These are phyloP conservation scores for Polyporus arcularius DNA, from an alignment of 768 basidiomycete species.

Conservation along the genomic window DNA sequence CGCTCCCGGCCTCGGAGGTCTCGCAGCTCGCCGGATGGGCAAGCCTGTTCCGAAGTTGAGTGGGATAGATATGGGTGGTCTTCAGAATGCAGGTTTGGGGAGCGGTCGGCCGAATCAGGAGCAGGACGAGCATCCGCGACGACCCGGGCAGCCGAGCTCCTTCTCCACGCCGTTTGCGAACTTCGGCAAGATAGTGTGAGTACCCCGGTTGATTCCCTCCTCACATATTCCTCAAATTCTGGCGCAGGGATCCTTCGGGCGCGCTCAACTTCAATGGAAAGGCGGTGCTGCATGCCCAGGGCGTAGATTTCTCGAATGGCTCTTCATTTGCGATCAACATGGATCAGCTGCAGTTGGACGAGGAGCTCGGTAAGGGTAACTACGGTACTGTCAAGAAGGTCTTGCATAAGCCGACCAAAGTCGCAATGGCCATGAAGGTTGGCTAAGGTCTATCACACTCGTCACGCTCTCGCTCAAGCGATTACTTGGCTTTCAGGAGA, in stretches of 20 bases:
- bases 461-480: neutral
- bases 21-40: conserved; percentile 28
- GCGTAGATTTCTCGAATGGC: conserved; percentile 89
- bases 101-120: conserved; percentile 57
- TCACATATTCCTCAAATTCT: neutral
- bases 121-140: conserved; percentile 38
- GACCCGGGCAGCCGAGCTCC: conserved; percentile 31
- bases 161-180: conserved; percentile 85
- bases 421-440: conserved; percentile 99
- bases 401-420: conserved; percentile 90
- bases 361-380: conserved; percentile 95
- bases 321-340: conserved; percentile 92
- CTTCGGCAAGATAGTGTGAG: conserved; percentile 92
- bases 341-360: conserved; percentile 86
- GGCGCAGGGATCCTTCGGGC: conserved; percentile 88
- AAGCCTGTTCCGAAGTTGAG: conserved; percentile 46
- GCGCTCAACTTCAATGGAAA: conserved; percentile 92
- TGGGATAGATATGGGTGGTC: conserved; percentile 37
- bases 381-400: conserved; percentile 98
- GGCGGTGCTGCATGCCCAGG: conserved; percentile 87
- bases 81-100: conserved; percentile 69
- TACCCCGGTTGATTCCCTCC: conserved; percentile 20
- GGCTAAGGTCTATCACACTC: conserved; percentile 14
- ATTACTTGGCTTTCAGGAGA: conserved; percentile 65
- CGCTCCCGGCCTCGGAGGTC: conserved; percentile 19